Evolutionary conservation across 345 rosid genomes (phyloP).

Genomic region (Populus ilicifolia): DNA sequence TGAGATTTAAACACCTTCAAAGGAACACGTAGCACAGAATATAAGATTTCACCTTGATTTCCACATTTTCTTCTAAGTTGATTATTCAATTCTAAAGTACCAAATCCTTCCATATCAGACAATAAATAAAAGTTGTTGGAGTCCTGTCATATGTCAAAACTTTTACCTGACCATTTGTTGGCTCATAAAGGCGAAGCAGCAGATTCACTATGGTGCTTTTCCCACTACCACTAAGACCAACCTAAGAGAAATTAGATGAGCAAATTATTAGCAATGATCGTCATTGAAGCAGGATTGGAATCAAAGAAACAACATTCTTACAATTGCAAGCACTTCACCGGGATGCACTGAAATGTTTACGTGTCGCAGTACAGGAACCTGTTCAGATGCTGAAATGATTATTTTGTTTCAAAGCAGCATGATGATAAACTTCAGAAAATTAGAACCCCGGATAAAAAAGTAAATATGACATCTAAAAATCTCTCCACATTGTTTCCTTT

Average conservation of each 20-base stretch:
- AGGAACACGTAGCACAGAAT: neutral
- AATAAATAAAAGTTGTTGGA: neutral
- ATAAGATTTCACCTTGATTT: neutral
- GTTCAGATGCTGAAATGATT: constrained; percentile 12
- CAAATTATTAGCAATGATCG: constrained; percentile 11
- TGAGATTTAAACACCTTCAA: neutral
- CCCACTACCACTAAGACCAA: constrained; percentile 98
- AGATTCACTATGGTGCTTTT: constrained; percentile 91
- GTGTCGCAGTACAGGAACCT: constrained; percentile 69
- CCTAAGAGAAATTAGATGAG: constrained; percentile 44
- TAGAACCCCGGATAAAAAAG: neutral
- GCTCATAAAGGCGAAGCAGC: constrained; percentile 81
- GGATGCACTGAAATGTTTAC: constrained; percentile 61
- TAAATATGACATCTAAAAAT: neutral
- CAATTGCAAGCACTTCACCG: constrained; percentile 87
- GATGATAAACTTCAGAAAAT: neutral
- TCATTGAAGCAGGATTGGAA: constrained; percentile 5
- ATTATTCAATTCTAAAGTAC: neutral
- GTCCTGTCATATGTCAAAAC: neutral
- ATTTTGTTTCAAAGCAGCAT: neutral
- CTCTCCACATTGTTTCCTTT: neutral
- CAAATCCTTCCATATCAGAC: neutral
- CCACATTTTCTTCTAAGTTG: neutral
- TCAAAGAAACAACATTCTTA: constrained; percentile 31
- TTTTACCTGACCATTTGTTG: constrained; percentile 80